Conservation (phyloP, 139 green algal species). For the Choricystis sp. region DNA sequence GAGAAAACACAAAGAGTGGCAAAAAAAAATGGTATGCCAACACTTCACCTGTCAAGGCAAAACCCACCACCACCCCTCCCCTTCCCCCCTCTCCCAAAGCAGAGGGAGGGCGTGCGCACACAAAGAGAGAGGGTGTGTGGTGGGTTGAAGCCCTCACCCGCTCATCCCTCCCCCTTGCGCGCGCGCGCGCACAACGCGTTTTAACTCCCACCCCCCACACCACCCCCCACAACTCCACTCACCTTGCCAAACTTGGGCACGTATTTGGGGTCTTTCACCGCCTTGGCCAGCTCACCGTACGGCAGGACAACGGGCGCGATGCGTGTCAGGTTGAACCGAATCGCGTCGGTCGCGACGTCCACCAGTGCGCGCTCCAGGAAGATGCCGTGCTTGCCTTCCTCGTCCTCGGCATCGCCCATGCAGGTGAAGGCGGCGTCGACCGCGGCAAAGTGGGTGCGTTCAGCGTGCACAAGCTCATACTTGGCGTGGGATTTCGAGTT, state of each 20-base stretch:
- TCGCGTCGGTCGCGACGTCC: slow-evolving; percentile 58
- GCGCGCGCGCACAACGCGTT: too few species aligned
- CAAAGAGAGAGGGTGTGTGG: too few species aligned
- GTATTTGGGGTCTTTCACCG: slow-evolving; percentile 49
- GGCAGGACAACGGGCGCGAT: slow-evolving; percentile 88
- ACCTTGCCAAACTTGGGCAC: slow-evolving; percentile 96
- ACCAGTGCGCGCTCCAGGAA: slow-evolving; percentile 84
- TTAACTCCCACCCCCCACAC: too few species aligned
- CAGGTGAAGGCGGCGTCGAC: slow-evolving; percentile 78
- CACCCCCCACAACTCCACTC: too few species aligned
- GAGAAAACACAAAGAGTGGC: too few species aligned
- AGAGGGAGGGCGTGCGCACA: too few species aligned
- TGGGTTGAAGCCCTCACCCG: too few species aligned
- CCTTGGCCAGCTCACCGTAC: slow-evolving; percentile 54
- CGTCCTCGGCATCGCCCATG: slow-evolving; percentile 62
- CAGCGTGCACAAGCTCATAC: slow-evolving; percentile 76
- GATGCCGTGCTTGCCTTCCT: slow-evolving; percentile 45
- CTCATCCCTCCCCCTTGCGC: too few species aligned
- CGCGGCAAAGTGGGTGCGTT: slow-evolving; percentile 82
- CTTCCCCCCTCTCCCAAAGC: too few species aligned
- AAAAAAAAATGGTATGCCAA: too few species aligned
- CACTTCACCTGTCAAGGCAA: too few species aligned
- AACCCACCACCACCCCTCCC: too few species aligned
- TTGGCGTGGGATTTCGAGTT: slow-evolving; percentile 68
- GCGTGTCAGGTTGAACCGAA: slow-evolving; percentile 94